Evolutionary conservation across 441 rosid genomes (phyloP).

Genomic region (Metrosideros polymorpha): DNA sequence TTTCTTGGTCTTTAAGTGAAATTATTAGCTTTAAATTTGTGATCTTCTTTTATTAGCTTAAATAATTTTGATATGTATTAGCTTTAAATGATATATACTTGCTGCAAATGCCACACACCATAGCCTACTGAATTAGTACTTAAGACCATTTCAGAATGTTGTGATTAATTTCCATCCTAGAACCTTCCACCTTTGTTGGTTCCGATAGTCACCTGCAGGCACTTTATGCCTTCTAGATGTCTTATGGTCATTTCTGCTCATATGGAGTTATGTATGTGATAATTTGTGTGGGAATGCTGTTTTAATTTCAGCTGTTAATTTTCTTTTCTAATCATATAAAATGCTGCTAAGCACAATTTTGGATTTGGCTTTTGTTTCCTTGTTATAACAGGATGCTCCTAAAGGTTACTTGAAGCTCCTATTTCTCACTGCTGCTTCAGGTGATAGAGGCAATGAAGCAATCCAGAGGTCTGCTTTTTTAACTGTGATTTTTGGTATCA

Average conservation of each 20-base stretch:
- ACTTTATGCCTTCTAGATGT: neutral
- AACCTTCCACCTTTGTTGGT: neutral
- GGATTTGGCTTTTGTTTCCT: neutral
- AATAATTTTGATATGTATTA: neutral
- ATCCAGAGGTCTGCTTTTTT: constrained; percentile 62
- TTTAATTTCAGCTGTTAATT: neutral
- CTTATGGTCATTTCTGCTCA: neutral
- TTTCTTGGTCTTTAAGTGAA: neutral
- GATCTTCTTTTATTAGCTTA: neutral
- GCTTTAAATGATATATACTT: neutral
- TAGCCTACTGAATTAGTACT: neutral
- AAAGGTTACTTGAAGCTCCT: constrained; percentile 94
- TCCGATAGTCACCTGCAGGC: neutral
- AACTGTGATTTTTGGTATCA: neutral
- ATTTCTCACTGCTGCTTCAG: constrained; percentile 94
- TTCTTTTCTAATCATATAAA: neutral
- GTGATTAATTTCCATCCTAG: neutral
- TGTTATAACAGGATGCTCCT: constrained; percentile 66
- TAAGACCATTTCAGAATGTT: neutral
- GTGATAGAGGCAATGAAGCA: constrained; percentile 66
- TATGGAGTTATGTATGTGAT: neutral
- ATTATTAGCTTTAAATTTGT: neutral
- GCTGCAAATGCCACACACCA: neutral
- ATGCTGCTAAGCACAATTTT: neutral
- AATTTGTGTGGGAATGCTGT: neutral